Evolutionary conservation across 192 early-diverging fungal genomes (phyloP).

Genomic region (Gryganskiella cystojenkinii): DNA sequence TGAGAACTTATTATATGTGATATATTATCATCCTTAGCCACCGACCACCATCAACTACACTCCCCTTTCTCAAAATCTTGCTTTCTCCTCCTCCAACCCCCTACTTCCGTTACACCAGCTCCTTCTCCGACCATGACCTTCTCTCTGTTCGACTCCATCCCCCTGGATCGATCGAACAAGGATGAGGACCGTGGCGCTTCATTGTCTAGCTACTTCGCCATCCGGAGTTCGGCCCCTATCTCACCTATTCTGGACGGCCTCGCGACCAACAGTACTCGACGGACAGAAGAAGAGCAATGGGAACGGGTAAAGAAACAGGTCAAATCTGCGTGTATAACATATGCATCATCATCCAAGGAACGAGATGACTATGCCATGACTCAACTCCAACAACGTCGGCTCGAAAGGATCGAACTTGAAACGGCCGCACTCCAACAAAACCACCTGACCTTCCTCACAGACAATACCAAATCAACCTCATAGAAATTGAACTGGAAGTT

Average conservation of each 20-base stretch:
- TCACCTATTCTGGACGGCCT: background rate
- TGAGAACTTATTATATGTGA: too few relatives aligned
- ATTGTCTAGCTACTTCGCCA: background rate
- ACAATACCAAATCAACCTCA: background rate
- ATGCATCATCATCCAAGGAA: background rate
- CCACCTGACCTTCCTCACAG: too few relatives aligned
- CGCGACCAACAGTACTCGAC: background rate
- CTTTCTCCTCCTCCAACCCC: too few relatives aligned
- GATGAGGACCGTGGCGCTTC: conserved; percentile 21
- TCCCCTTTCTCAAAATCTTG: too few relatives aligned
- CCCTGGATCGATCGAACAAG: background rate
- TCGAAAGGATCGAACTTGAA: background rate
- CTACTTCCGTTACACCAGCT: background rate
- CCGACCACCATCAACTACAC: too few relatives aligned
- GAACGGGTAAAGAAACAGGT: conserved; percentile 4
- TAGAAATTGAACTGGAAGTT: background rate
- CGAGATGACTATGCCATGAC: background rate
- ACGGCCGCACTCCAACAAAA: too few relatives aligned
- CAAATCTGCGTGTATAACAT: background rate
- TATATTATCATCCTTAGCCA: too few relatives aligned
- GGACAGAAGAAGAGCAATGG: background rate
- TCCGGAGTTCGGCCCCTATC: background rate
- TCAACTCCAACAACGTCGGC: background rate
- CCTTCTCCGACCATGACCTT: conserved; percentile 17
- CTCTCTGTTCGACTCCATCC: background rate